phyloP scores from a whole-genome alignment of 2,329 filamentous ascomycete genomes.

The Monosporascus sp. region DNA sequence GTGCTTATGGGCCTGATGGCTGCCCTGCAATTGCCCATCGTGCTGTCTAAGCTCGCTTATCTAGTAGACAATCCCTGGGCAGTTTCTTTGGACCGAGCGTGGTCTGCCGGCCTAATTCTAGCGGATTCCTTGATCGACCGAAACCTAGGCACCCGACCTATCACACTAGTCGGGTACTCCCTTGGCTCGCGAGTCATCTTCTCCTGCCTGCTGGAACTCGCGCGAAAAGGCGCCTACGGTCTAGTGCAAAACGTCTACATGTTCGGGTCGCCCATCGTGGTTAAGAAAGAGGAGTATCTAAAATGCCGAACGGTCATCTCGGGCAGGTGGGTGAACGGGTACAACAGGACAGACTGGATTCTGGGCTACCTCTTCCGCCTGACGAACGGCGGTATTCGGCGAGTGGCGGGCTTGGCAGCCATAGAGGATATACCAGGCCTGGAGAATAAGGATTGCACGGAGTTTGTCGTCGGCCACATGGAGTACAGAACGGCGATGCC shows the following conservation, averaged over 20 bases:
- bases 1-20: constrained; percentile 88
- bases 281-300: constrained; percentile 84
- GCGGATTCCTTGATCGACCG: constrained; percentile 91
- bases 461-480: constrained; percentile 88
- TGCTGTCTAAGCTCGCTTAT: constrained; percentile 89
- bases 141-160: constrained; percentile 82
- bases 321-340: constrained; percentile 93
- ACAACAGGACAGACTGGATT: constrained; percentile 95
- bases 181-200: constrained; percentile 90
- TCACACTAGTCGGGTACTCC: constrained; percentile 93
- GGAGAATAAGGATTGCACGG: constrained; percentile 85
- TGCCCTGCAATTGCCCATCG: constrained; percentile 83
- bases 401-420: constrained; percentile 75
- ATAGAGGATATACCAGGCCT: constrained; percentile 73
- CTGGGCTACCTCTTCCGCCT: constrained; percentile 92
- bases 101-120: constrained; percentile 81
- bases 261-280: constrained; percentile 87
- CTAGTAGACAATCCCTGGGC: constrained; percentile 98
- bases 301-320: constrained; percentile 77
- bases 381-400: constrained; percentile 85
- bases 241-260: constrained; percentile 92
- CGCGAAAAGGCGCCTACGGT: constrained; percentile 76
- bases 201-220: constrained; percentile 81
- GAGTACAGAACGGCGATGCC: constrained; percentile 94
- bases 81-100: constrained; percentile 89